A percentile compares a stretch with the other conserved stretches of the same genome.
Evolutionary conservation across 2,329 filamentous ascomycete genomes (phyloP).

Genomic region (Mycocentrospora acerina): DNA sequence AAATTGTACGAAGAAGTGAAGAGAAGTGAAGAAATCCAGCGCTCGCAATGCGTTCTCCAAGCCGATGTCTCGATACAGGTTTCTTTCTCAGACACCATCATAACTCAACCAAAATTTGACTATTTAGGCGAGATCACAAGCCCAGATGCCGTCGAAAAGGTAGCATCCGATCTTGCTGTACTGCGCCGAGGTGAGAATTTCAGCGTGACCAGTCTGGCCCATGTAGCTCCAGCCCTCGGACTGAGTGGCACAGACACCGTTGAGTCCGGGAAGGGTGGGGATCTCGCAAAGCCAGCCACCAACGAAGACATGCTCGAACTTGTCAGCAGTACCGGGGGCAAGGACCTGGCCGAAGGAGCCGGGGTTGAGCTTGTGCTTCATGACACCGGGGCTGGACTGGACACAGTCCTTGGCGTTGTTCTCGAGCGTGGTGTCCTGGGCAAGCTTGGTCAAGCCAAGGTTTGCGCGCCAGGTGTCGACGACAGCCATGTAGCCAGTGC

Average conservation of each 20-base stretch:
- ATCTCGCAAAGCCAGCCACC: constrained; percentile 41
- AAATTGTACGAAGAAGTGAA: constrained; percentile 19
- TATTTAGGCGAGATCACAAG: constrained; percentile 35
- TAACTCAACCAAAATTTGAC: constrained; percentile 6
- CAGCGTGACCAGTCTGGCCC: constrained; percentile 35
- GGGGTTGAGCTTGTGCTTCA: constrained; percentile 36
- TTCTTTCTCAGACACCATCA: constrained; percentile 7
- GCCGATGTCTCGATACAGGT: constrained; percentile 9
- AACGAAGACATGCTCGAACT: constrained; percentile 34
- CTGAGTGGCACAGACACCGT: constrained; percentile 22
- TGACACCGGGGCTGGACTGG: constrained; percentile 26
- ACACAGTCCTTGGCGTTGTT: constrained; percentile 28
- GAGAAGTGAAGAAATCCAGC: constrained; percentile 13
- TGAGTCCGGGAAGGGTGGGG: constrained; percentile 25
- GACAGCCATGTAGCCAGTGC: constrained; percentile 26
- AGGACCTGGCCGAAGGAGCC: constrained; percentile 33
- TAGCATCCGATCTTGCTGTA: constrained; percentile 37
- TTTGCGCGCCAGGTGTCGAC: constrained; percentile 32
- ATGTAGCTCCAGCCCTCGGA: constrained; percentile 33
- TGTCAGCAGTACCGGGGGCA: constrained; percentile 23
- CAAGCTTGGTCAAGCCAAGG: constrained; percentile 25
- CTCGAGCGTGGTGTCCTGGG: constrained; percentile 22
- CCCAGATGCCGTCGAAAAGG: constrained; percentile 27
- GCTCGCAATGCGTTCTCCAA: constrained; percentile 11
- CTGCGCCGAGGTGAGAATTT: constrained; percentile 27